A percentile compares a stretch with the other conserved stretches of the same genome.
Conservation (phyloP, 1,284 basidiomycete species). For the Pseudozyma hubeiensis region DNA sequence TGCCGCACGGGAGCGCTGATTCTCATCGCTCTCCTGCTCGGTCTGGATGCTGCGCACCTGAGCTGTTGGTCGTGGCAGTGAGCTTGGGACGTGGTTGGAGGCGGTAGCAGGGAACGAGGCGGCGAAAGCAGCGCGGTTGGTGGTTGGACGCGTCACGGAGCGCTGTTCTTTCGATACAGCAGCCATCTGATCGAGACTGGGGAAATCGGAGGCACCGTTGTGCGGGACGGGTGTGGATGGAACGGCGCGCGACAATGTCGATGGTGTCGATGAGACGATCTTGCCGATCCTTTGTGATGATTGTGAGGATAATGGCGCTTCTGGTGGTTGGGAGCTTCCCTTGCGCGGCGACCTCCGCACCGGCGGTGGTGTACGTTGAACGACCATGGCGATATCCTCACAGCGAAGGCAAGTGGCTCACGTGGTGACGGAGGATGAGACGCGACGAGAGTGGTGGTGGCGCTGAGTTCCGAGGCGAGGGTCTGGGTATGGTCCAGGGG, state of each 20-base stretch:
- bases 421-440: too few species aligned
- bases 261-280: slow-evolving; percentile 18
- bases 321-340: slow-evolving; percentile 9
- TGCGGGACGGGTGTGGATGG: slow-evolving; percentile 27
- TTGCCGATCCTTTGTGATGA: slow-evolving; percentile 20
- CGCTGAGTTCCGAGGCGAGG: background rate
- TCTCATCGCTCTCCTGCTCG: slow-evolving; percentile 5
- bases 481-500: slow-evolving; percentile 20
- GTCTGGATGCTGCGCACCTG: slow-evolving; percentile 13
- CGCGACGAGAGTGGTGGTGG: background rate
- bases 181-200: slow-evolving; percentile 50
- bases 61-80: slow-evolving; percentile 33
- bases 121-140: slow-evolving; percentile 33
- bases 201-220: slow-evolving; percentile 27
- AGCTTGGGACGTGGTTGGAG: slow-evolving; percentile 28
- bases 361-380: slow-evolving; percentile 37
- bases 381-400: slow-evolving; percentile 22
- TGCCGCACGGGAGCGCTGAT: slow-evolving; percentile 24
- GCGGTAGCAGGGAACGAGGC: slow-evolving; percentile 26
- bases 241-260: slow-evolving; percentile 16
- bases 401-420: background rate
- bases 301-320: slow-evolving; percentile 13
- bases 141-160: slow-evolving; percentile 24
- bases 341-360: slow-evolving; percentile 39
- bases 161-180: slow-evolving; percentile 39